Percentiles rank a stretch among this genome's conserved stretches.
Conservation (phyloP, 148 eudicot species). For the Chenopodium suecicum region DNA sequence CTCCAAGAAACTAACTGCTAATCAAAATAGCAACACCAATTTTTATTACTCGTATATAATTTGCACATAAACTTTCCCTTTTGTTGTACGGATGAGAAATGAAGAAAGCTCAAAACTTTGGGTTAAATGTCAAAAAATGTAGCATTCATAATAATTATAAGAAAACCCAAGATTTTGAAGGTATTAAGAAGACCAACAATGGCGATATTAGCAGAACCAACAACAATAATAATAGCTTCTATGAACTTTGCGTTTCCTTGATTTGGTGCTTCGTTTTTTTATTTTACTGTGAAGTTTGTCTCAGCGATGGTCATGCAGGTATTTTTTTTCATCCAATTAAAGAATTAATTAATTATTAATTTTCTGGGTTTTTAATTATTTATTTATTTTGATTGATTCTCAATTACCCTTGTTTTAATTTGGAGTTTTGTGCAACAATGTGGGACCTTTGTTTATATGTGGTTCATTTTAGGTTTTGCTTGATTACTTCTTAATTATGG, state of each 20-base stretch:
- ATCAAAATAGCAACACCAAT: neutral
- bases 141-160: slow-evolving; percentile 5
- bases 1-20: neutral
- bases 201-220: slow-evolving; percentile 7
- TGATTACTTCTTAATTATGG: neutral
- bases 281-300: slow-evolving; percentile 58
- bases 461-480: neutral
- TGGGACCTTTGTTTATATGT: neutral
- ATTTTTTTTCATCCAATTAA: neutral
- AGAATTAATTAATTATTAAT: neutral
- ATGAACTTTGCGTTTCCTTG: slow-evolving; percentile 49
- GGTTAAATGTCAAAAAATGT: slow-evolving; percentile 22
- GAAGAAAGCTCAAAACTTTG: slow-evolving; percentile 36
- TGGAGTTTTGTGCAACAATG: slow-evolving; percentile 1
- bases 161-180: neutral
- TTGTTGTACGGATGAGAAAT: slow-evolving; percentile 36
- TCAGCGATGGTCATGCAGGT: slow-evolving; percentile 64
- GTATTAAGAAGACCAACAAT: slow-evolving; percentile 2
- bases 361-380: neutral
- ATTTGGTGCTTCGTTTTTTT: slow-evolving; percentile 63
- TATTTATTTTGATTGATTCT: neutral
- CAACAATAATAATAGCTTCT: slow-evolving; percentile 27
- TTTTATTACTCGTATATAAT: too few relatives aligned
- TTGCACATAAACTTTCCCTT: neutral
- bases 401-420: neutral